Percentiles rank a stretch among this genome's conserved stretches.
Conservation (phyloP, 2,329 filamentous ascomycete genomes). For the Fusarium sp. region DNA sequence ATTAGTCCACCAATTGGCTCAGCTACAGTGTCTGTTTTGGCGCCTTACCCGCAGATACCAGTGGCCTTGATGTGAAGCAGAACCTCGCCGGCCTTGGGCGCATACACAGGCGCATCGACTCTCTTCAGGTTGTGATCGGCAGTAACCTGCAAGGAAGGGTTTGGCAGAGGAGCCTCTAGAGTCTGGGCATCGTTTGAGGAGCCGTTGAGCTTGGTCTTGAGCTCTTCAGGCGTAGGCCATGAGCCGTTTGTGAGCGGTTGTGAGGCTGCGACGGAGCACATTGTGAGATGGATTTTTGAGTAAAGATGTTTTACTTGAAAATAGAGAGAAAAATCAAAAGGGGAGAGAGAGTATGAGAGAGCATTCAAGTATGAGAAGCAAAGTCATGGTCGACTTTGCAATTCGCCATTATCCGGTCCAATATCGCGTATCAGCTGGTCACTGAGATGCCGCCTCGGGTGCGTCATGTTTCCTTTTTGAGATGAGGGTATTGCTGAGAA, state of each 20-base stretch:
- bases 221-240: conserved; percentile 17
- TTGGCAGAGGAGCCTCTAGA: conserved; percentile 48
- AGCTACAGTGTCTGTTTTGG: neutral
- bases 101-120: conserved; percentile 66
- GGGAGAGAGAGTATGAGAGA: neutral
- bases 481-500: neutral
- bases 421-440: conserved; percentile 30
- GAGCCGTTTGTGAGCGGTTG: conserved; percentile 25
- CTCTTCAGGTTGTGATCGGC: conserved; percentile 68
- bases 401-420: conserved; percentile 11
- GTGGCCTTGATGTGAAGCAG: conserved; percentile 71
- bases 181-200: conserved; percentile 13
- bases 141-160: conserved; percentile 58
- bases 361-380: neutral
- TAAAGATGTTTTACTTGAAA: neutral
- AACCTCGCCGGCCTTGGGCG: conserved; percentile 65
- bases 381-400: conserved; percentile 1
- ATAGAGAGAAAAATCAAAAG: neutral
- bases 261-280: conserved; percentile 40
- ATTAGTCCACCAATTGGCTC: conserved; percentile 5
- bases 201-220: conserved; percentile 34
- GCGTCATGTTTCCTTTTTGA: conserved; percentile 30
- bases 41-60: conserved; percentile 69
- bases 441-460: conserved; percentile 13
- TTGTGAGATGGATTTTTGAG: neutral